Base-by-base conservation (phyloP, 768 basidiomycete species). In the Boletus rufocinnamomeus region DNA sequence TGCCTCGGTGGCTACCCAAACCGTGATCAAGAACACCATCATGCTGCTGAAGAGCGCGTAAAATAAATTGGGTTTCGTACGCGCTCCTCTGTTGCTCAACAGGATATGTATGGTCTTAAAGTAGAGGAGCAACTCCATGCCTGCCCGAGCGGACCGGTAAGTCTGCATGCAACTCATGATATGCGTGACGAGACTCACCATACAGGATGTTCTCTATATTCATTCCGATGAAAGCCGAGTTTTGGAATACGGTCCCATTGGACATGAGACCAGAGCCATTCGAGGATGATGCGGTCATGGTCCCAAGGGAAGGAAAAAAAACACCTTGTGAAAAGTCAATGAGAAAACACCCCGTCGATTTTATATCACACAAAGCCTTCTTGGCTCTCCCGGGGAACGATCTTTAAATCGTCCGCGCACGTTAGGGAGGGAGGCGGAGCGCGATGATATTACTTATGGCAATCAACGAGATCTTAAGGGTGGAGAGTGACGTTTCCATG, bases 21-120 rank as follows among this genome's bases (percentile, higher is more conserved):
- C 53, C 0, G 76, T 73, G 66, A 67, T 60, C 21, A 66, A 64
- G 28, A 74, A 52, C 3, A 74, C 23, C 58, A 73, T 63, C 17
- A 54, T 23, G 37, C 6, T 72, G 40, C 70, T 72, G 35, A 73
- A 73, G 43, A 62, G 9, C 25, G 52, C 62, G 14, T 72, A 72
- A 9, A 66, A 66, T n/a, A 55, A 0, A 21, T 69, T 50, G 1
- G 58, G 56, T 49, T 34, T 62, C 25, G 45, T 67, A 4, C 40
- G 44, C 6, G 43, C 48, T 19, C 55, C 50, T 47, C 13, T 45
- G 23, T 23, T 47, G 7, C 41, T 43, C 7, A 69, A 40, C 17
- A 66, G 27, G 19, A 54, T 43, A 1, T 38, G 50, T 2, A 71
- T 58, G 16, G 70, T 66, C 34, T 54, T 56, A 10, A 73, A 56